Evolutionary conservation across 2,329 filamentous ascomycete species (phyloP).

Genomic region (Ambrosiella beaveri): DNA sequence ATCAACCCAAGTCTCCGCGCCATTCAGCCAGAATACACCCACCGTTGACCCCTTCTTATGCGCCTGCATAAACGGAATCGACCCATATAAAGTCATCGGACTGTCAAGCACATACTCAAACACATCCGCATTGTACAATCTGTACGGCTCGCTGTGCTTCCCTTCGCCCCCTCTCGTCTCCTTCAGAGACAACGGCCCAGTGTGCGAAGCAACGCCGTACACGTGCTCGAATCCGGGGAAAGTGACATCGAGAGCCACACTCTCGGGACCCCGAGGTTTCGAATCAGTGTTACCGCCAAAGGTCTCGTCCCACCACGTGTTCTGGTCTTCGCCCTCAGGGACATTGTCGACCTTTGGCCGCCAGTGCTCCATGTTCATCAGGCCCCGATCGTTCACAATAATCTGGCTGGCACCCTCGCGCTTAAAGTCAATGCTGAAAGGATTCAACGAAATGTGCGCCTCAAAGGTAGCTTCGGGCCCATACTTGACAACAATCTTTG

Average conservation of each 20-base stretch:
- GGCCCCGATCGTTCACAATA: conserved; percentile 74
- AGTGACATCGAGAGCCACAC: conserved; percentile 74
- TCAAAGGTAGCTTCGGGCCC: conserved; percentile 61
- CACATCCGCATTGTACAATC: conserved; percentile 89
- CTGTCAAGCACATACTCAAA: conserved; percentile 96
- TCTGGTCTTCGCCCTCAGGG: conserved; percentile 42
- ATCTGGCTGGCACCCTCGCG: conserved; percentile 67
- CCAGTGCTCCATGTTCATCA: conserved; percentile 94
- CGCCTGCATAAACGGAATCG: conserved; percentile 95
- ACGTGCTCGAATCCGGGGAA: conserved; percentile 88
- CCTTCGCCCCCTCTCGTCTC: conserved; percentile 78
- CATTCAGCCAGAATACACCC: conserved; percentile 94
- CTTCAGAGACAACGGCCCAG: conserved; percentile 72
- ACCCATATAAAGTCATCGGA: conserved; percentile 95
- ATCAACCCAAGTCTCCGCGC: conserved; percentile 93
- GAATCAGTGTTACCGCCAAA: conserved; percentile 92
- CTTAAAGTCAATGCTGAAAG: conserved; percentile 75
- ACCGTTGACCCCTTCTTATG: conserved; percentile 87
- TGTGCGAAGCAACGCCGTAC: conserved; percentile 85
- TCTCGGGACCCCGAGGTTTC: conserved; percentile 90
- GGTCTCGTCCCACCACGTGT: conserved; percentile 93
- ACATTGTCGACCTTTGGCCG: conserved; percentile 59
- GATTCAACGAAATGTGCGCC: conserved; percentile 65
- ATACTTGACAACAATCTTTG: conserved; percentile 60
- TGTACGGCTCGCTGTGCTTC: conserved; percentile 76